These are phyloP conservation scores for Paecilomyces sp. DNA, from an alignment of 2,329 filamentous ascomycete genomes.

Conservation along the genomic window DNA sequence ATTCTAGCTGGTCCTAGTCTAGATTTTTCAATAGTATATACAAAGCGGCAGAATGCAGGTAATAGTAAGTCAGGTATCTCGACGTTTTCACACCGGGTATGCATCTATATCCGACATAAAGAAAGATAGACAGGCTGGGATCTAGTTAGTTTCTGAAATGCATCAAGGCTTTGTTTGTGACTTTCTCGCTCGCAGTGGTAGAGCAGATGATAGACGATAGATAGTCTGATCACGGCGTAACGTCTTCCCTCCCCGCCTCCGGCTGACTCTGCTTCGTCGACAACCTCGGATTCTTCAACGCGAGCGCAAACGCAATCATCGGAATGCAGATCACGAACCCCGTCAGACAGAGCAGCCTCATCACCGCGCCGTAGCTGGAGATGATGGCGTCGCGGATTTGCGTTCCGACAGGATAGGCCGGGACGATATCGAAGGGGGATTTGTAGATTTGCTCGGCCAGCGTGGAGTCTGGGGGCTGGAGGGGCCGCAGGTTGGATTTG, in stretches of 20 bases:
- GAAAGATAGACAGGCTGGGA: too few relatives aligned
- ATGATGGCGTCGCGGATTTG: constrained; percentile 37
- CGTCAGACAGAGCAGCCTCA: constrained; percentile 44
- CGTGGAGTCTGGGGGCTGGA: constrained; percentile 21
- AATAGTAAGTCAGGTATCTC: too few relatives aligned
- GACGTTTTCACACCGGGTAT: too few relatives aligned
- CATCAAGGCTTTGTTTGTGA: too few relatives aligned
- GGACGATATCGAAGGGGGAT: constrained; percentile 33
- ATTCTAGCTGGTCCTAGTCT: too few relatives aligned
- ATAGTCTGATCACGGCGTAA: too few relatives aligned
- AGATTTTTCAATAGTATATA: too few relatives aligned
- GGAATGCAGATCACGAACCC: constrained; percentile 43
- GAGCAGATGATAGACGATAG: too few relatives aligned
- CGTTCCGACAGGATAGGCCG: constrained; percentile 37
- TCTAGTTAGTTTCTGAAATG: too few relatives aligned
- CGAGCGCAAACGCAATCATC: constrained; percentile 39
- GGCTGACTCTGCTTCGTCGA: constrained; percentile 40
- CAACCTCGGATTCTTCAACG: constrained; percentile 40
- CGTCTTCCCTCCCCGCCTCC: constrained; percentile 17
- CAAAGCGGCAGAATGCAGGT: too few relatives aligned
- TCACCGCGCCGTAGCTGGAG: constrained; percentile 38
- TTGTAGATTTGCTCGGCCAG: constrained; percentile 35
- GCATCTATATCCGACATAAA: too few relatives aligned
- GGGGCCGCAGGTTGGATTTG: constrained; percentile 18
- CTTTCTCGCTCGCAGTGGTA: too few relatives aligned